Evolutionary conservation across 495 filamentous ascomycete genomes (phyloP).

Genomic region (Aspergillus saccharolyticus): DNA sequence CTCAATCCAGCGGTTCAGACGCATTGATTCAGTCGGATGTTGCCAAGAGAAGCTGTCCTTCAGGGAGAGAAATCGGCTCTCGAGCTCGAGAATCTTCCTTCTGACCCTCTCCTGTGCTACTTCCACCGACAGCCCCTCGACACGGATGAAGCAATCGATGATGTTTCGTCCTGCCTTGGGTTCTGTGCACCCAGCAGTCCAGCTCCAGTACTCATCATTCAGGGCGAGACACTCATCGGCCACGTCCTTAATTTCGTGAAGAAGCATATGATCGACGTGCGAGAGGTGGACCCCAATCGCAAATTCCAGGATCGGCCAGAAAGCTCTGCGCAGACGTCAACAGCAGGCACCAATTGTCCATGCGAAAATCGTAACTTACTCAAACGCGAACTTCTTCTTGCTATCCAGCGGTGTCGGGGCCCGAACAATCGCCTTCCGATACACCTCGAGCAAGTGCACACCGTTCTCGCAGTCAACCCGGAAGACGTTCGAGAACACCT

Average conservation of each 20-base stretch:
- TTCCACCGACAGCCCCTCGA: neutral
- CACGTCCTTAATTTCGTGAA: neutral
- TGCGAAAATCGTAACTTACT: no score
- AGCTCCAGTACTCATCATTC: constrained; percentile 2
- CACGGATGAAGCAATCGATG: neutral
- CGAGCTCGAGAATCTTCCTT: neutral
- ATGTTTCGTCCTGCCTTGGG: neutral
- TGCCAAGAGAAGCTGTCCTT: neutral
- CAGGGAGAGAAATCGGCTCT: neutral
- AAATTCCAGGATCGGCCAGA: constrained; percentile 1
- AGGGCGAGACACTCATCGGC: neutral
- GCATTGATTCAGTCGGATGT: neutral
- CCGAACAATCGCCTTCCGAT: neutral
- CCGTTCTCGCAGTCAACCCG: neutral
- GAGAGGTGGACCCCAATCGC: neutral
- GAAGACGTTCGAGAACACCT: neutral
- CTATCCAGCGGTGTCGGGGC: neutral
- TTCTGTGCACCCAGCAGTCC: neutral
- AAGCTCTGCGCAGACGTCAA: neutral
- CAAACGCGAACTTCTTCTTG: neutral
- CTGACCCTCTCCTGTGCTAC: neutral
- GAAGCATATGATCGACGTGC: neutral
- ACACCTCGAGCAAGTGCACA: neutral
- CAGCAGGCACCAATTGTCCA: no score
- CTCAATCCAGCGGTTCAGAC: constrained; percentile 3